Evolutionary conservation across 2,329 filamentous ascomycete species (phyloP).

Genomic region (Pleoardoris graminearum): DNA sequence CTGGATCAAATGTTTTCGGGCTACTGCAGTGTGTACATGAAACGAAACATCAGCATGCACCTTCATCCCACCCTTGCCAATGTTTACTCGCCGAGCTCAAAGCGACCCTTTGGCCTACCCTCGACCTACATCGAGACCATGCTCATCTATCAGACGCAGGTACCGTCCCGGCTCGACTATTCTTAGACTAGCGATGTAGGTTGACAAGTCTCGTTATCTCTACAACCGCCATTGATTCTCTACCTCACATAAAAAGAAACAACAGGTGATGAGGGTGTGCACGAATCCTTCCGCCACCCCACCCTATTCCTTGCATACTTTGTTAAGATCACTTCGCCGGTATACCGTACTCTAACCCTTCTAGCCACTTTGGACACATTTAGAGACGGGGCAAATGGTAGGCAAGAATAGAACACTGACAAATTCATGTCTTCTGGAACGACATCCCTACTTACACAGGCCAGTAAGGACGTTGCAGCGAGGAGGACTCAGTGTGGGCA

Average conservation of each 20-base stretch:
- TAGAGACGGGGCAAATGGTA: not conserved
- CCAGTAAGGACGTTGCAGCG: not conserved
- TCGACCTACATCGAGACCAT: slow-evolving; percentile 6
- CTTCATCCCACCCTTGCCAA: not conserved
- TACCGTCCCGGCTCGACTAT: slow-evolving; percentile 18
- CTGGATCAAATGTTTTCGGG: not conserved
- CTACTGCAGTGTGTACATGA: slow-evolving; percentile 1
- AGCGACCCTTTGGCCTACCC: not conserved
- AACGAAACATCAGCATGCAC: slow-evolving; percentile 11
- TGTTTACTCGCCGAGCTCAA: not conserved
- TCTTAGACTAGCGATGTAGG: slow-evolving; percentile 17
- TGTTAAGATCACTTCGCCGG: not conserved
- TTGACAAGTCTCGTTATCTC: slow-evolving; percentile 2
- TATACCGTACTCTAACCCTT: not conserved
- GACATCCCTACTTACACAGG: not conserved
- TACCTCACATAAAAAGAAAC: slow-evolving; percentile 1
- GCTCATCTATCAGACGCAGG: slow-evolving; percentile 25
- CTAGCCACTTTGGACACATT: not conserved
- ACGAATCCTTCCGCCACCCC: not conserved
- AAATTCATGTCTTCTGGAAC: not conserved
- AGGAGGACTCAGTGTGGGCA: too few relatives aligned
- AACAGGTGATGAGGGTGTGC: not conserved
- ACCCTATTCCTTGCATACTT: not conserved
- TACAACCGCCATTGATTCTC: slow-evolving; percentile 7
- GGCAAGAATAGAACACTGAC: slow-evolving; percentile 1